Percentiles rank a stretch among this genome's conserved stretches.
Evolutionary conservation across 148 eudicot genomes (phyloP).

Genomic region (Cornus suecica): DNA sequence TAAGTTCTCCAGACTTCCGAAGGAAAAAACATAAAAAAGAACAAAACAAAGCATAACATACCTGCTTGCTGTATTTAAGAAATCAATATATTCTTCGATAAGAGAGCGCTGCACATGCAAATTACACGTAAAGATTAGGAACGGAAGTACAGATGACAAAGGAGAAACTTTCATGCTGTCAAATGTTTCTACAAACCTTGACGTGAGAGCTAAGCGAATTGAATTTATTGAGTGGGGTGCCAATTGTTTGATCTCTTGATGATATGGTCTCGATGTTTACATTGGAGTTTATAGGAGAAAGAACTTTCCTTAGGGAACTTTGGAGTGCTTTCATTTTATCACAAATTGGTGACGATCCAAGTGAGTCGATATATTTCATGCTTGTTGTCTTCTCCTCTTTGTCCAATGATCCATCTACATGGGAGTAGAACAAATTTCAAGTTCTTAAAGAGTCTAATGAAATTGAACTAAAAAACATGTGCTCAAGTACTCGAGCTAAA

Average conservation of each 20-base stretch:
- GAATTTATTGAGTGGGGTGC: conserved; percentile 71
- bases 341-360: conserved; percentile 32
- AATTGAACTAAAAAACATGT: neutral
- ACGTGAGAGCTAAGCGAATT: conserved; percentile 55
- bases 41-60: conserved; percentile 11
- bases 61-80: conserved; percentile 83
- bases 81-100: conserved; percentile 69
- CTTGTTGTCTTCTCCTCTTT: conserved; percentile 21
- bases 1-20: neutral
- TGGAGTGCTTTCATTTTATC: conserved; percentile 28
- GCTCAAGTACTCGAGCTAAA: too few species aligned
- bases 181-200: conserved; percentile 46
- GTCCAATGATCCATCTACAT: conserved; percentile 34
- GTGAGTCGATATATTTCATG: conserved; percentile 7
- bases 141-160: neutral
- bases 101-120: conserved; percentile 50
- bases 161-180: neutral
- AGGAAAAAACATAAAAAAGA: neutral
- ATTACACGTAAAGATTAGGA: conserved; percentile 8
- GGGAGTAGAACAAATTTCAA: neutral
- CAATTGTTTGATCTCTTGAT: conserved; percentile 30
- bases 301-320: conserved; percentile 60
- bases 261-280: conserved; percentile 33
- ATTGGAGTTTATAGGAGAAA: conserved; percentile 57
- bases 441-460: neutral